These are phyloP conservation scores for Citrus cavaleriei DNA, from an alignment of 345 rosid genomes.

Conservation along the genomic window DNA sequence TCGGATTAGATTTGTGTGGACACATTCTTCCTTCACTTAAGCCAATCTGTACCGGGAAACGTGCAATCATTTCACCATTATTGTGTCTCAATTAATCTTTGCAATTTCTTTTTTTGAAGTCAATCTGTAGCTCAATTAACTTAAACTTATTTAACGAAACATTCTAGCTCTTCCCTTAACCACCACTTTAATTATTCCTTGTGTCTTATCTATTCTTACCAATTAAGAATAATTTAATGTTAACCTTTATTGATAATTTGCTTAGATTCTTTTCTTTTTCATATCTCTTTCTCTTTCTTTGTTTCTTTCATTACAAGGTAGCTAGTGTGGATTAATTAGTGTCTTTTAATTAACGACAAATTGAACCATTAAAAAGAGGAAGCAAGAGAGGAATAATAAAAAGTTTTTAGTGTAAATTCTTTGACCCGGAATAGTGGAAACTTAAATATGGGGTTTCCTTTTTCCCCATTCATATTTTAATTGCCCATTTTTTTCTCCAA, in stretches of 20 bases:
- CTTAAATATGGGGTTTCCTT: background rate
- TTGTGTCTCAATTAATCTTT: background rate
- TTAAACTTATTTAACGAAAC: background rate
- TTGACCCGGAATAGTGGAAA: background rate
- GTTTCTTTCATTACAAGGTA: background rate
- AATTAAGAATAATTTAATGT: background rate
- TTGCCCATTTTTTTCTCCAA: background rate
- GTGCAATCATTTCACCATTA: no score
- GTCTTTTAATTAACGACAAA: background rate
- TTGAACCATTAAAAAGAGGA: background rate
- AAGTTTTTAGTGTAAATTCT: background rate
- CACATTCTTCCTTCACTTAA: no score
- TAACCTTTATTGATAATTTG: background rate
- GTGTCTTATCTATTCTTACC: background rate
- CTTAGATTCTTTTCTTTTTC: background rate
- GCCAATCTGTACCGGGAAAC: no score
- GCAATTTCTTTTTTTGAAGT: background rate
- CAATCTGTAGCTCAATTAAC: background rate
- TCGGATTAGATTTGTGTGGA: no score
- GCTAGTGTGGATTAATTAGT: no score
- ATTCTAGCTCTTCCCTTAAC: background rate
- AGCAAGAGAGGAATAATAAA: background rate
- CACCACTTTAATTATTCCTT: slow-evolving; percentile 16
- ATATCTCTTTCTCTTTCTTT: background rate
- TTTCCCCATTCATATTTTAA: background rate